Base-by-base conservation (phyloP, 1,284 basidiomycete genomes). In the Rhodotorula glutinis region DNA sequence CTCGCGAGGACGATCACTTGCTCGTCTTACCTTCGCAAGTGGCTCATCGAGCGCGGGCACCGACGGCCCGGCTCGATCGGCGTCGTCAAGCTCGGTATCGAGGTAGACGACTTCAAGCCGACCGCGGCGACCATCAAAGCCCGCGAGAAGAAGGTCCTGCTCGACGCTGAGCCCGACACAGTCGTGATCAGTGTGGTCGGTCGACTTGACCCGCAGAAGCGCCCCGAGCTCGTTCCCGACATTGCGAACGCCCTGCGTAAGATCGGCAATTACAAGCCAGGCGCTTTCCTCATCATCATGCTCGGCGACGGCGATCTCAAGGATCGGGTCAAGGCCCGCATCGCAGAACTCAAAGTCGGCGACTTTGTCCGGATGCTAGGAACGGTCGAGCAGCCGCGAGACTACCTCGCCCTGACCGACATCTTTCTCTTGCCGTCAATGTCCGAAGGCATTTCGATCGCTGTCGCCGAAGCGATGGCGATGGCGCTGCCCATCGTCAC, bases 31-130 rank as follows among this genome's bases (percentile, higher is more conserved):
- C 68, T 74, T 43, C 58, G 60, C 38, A 40, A 61, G 21, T 74
- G 71, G 67, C 57, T 74, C 2, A 44, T 72, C 52, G 60, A 61
- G 17, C 52, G 66, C 40, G 73, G 73, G 4, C 66, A 70, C 55
- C 51, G 55, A 43, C 63, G 65, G n/a, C 47, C 60, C 8, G 52
- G 38, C n/a, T 63, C 71, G 16, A 70, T 74, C 49, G 73, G 73
- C n/a, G 71, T 74, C 57, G 70, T 74, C 64, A 74, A 74, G 60
- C 71, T 74, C 52, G 73, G 73, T 30, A 70, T 74, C 64, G 73
- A 74, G 38, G 56, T 69, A 9, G 47, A 55, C 2, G 27, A 62
- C 11, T 66, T 66, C 27, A 38, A 30, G 19, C 65, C 65, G 0
- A 46, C 63, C 5, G 54, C 47, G 16, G 41, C 47, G 9, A 54